phyloP scores from a whole-genome alignment of 257 asterid genomes.

The Verbena officinalis region DNA sequence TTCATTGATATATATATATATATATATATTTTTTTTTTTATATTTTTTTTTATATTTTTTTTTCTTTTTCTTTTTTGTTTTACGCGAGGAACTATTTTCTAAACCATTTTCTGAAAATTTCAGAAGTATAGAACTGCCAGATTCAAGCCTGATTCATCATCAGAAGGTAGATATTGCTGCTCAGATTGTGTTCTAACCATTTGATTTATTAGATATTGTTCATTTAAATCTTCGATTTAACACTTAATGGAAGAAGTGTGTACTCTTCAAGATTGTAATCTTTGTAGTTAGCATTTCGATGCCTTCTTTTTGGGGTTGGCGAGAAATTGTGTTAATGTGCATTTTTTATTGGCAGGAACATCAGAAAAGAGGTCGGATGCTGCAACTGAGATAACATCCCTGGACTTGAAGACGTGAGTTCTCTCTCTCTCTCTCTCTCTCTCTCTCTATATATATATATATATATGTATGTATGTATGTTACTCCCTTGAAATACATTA shows the following conservation, averaged over 20 bases:
- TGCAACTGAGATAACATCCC: constrained; percentile 49
- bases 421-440: constrained; percentile 32
- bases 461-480: not conserved
- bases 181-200: not conserved
- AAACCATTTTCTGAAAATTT: constrained; percentile 34
- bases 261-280: not conserved
- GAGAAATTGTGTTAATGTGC: not conserved
- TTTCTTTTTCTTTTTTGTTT: constrained; percentile 19
- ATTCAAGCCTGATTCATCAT: constrained; percentile 68
- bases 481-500: not conserved
- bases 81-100: constrained; percentile 5
- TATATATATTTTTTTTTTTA: no score
- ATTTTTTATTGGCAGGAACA: constrained; percentile 45
- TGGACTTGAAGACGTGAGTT: constrained; percentile 67
- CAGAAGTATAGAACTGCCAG: constrained; percentile 88
- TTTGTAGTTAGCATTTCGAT: not conserved
- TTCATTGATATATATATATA: no score
- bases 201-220: no score
- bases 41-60: no score
- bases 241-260: not conserved
- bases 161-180: constrained; percentile 55
- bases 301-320: not conserved
- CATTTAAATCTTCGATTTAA: not conserved
- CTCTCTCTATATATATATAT: not conserved
- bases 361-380: constrained; percentile 50